phyloP scores from a whole-genome alignment of 345 rosid genomes.

The Luvunga scandens region DNA sequence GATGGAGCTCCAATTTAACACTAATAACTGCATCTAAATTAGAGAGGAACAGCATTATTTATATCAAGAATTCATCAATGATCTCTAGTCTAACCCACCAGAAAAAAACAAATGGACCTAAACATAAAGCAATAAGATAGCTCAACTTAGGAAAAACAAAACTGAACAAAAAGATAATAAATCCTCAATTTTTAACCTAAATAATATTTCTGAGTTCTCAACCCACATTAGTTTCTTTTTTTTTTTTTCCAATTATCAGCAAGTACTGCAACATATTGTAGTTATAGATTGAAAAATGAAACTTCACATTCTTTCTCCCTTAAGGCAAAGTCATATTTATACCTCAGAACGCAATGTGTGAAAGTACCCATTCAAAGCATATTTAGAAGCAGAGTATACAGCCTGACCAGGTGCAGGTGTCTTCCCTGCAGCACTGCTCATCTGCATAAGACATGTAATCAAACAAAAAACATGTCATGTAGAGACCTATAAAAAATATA shows the following conservation, averaged over 20 bases:
- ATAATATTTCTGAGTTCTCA: neutral
- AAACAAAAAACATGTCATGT: neutral
- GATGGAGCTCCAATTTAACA: neutral
- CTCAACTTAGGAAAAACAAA: neutral
- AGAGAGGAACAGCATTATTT: neutral
- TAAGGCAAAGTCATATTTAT: neutral
- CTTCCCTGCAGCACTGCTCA: slow-evolving; percentile 99
- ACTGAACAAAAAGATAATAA: neutral
- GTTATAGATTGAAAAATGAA: neutral
- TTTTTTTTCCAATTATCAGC: neutral
- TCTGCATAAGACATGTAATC: slow-evolving; percentile 37
- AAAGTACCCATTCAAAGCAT: slow-evolving; percentile 87
- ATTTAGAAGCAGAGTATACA: slow-evolving; percentile 87
- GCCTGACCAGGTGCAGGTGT: slow-evolving; percentile 95
- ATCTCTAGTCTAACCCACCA: too few species aligned
- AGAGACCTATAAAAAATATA: neutral
- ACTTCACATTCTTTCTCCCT: neutral
- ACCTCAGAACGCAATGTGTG: slow-evolving; percentile 95
- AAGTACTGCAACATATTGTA: neutral
- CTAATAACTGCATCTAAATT: neutral
- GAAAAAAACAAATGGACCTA: too few species aligned
- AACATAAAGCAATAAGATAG: neutral
- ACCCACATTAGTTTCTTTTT: neutral
- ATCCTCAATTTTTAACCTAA: neutral
- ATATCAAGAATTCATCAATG: neutral